A percentile compares a stretch with the other conserved stretches of the same genome.
Conservation (phyloP, 208 protist genomes). For the Strigomonas culicis region DNA sequence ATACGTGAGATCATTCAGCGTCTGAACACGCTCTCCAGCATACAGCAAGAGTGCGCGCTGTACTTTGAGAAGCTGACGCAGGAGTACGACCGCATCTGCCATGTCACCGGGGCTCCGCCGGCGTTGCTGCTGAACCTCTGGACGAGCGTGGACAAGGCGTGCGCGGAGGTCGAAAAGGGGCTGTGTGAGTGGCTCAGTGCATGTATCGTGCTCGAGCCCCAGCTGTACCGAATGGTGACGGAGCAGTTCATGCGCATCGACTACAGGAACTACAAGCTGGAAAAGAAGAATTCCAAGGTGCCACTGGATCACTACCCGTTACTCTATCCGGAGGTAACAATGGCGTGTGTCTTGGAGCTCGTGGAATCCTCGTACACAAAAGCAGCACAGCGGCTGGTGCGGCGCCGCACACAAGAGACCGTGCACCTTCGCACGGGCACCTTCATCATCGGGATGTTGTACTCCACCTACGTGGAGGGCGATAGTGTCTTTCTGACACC, state of each 20-base stretch:
- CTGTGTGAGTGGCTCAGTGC: conserved; percentile 5
- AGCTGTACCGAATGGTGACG: not conserved
- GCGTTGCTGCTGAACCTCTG: conserved; percentile 1
- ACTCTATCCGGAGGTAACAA: conserved; percentile 23
- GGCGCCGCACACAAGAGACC: not conserved
- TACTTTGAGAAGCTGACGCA: not conserved
- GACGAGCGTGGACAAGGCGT: conserved; percentile 4
- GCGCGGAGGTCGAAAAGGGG: not conserved
- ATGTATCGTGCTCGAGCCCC: conserved; percentile 12
- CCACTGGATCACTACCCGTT: conserved; percentile 3
- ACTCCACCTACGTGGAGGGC: conserved; percentile 36
- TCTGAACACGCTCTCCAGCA: conserved; percentile 14
- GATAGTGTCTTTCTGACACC: conserved; percentile 34
- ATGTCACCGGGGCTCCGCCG: not conserved
- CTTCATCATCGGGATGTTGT: conserved; percentile 41
- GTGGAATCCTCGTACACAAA: conserved; percentile 1
- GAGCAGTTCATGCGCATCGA: conserved; percentile 10
- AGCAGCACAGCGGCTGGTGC: conserved; percentile 7
- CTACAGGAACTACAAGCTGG: conserved; percentile 5
- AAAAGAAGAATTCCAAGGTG: conserved; percentile 26
- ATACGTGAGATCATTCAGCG: conserved; percentile 15
- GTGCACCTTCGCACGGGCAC: conserved; percentile 23
- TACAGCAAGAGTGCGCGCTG: conserved; percentile 13
- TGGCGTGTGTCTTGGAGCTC: conserved; percentile 20
- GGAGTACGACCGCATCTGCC: conserved; percentile 3